Evolutionary conservation across 148 eudicot species (phyloP).

Genomic region (Polygonum maritimum): DNA sequence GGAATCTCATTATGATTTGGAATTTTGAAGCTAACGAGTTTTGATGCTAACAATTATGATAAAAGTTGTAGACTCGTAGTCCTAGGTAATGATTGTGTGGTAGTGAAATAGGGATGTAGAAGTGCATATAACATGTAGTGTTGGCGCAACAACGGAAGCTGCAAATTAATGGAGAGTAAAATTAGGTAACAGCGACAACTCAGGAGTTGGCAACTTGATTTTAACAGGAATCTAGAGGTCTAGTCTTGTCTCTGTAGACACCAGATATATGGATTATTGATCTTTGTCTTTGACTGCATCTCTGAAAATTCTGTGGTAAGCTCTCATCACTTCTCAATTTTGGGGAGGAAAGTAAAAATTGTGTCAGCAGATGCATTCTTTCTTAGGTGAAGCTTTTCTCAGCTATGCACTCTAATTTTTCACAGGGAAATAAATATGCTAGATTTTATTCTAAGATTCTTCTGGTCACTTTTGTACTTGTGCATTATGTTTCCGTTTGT

Average conservation of each 20-base stretch:
- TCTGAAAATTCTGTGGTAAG: conserved; percentile 24
- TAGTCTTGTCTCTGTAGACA: neutral
- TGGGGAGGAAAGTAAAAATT: conserved; percentile 1
- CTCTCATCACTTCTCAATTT: conserved; percentile 15
- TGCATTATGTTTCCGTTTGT: neutral
- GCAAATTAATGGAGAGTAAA: no score
- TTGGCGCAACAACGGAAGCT: no score
- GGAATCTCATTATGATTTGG: no score
- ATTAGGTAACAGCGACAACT: no score
- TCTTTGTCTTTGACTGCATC: neutral
- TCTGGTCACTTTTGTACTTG: neutral
- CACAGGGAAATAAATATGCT: neutral
- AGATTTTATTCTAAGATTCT: neutral
- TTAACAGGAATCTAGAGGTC: neutral
- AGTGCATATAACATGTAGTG: no score
- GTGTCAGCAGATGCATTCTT: neutral
- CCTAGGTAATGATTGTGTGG: no score
- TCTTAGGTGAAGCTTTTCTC: neutral
- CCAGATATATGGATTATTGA: neutral
- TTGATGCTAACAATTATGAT: no score
- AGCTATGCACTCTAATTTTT: neutral
- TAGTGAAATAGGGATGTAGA: no score
- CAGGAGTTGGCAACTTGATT: neutral
- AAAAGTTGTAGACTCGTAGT: no score
- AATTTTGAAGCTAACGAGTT: no score